Evolutionary conservation across 2,329 filamentous ascomycete genomes (phyloP).

Genomic region (Clonostachys solani): DNA sequence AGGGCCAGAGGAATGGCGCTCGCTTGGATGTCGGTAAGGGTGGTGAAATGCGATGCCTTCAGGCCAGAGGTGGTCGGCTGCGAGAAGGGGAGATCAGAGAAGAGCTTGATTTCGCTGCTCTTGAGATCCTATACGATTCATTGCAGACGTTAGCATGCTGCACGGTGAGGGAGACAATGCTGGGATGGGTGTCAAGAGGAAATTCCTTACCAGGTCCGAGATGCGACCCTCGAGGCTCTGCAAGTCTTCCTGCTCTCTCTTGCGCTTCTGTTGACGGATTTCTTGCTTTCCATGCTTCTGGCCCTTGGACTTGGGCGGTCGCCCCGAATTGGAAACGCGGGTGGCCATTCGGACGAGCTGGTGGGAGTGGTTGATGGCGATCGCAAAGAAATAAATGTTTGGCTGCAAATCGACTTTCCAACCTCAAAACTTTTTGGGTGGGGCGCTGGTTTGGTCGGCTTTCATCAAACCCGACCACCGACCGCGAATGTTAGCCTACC

Average conservation of each 20-base stretch:
- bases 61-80: slow-evolving; percentile 75
- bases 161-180: background rate
- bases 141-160: too few relatives aligned
- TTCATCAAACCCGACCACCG: background rate
- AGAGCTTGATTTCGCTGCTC: slow-evolving; percentile 56
- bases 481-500: too few relatives aligned
- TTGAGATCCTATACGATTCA: slow-evolving; percentile 50
- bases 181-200: slow-evolving; percentile 3
- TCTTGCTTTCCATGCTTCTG: slow-evolving; percentile 22
- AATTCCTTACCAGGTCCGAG: slow-evolving; percentile 20
- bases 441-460: background rate
- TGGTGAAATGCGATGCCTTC: slow-evolving; percentile 82
- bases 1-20: slow-evolving; percentile 85
- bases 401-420: background rate
- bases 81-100: slow-evolving; percentile 83
- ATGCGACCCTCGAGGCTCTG: slow-evolving; percentile 24
- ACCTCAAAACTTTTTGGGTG: background rate
- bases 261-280: slow-evolving; percentile 27
- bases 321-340: too few relatives aligned
- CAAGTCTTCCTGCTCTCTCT: slow-evolving; percentile 28
- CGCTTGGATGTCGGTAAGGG: slow-evolving; percentile 86
- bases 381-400: background rate
- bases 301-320: background rate
- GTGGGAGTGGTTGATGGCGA: too few relatives aligned
- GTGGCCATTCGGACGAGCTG: too few relatives aligned